Percentiles rank a stretch among this genome's conserved stretches.
Conservation (phyloP, 805 yeast genomes). For the Millerozyma acaciae region DNA sequence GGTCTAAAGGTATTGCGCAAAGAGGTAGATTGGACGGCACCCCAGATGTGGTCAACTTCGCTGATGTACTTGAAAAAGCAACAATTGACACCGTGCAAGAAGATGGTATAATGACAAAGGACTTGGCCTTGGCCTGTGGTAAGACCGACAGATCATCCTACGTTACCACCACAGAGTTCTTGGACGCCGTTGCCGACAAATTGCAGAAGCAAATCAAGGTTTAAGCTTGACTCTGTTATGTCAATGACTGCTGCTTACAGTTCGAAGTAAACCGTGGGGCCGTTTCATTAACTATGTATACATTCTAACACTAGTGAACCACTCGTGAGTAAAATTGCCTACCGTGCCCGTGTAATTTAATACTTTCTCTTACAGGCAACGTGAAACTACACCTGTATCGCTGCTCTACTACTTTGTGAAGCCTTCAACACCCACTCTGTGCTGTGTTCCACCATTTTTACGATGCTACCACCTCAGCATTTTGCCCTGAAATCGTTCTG, state of each 20-base stretch:
- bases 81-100: conserved; percentile 69
- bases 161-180: conserved; percentile 72
- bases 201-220: conserved; percentile 24
- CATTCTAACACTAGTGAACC: background rate
- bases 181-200: conserved; percentile 70
- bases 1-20: conserved; percentile 81
- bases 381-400: too few relatives aligned
- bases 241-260: too few relatives aligned
- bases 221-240: too few relatives aligned
- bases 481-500: too few relatives aligned
- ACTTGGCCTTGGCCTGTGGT: conserved; percentile 70
- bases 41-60: conserved; percentile 66
- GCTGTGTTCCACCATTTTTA: too few relatives aligned
- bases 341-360: too few relatives aligned
- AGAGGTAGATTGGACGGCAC: conserved; percentile 76
- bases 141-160: conserved; percentile 56
- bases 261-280: too few relatives aligned
- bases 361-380: too few relatives aligned
- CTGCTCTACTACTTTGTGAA: too few relatives aligned
- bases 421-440: too few relatives aligned
- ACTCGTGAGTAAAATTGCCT: background rate
- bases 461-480: too few relatives aligned
- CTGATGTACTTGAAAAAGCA: conserved; percentile 59
- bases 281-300: background rate
- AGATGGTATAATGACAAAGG: conserved; percentile 80